Evolutionary conservation across 495 filamentous ascomycete genomes (phyloP), one percentile per base, ranked within the genome.

Genomic region (Chaetomidium leptoderma): DNA sequence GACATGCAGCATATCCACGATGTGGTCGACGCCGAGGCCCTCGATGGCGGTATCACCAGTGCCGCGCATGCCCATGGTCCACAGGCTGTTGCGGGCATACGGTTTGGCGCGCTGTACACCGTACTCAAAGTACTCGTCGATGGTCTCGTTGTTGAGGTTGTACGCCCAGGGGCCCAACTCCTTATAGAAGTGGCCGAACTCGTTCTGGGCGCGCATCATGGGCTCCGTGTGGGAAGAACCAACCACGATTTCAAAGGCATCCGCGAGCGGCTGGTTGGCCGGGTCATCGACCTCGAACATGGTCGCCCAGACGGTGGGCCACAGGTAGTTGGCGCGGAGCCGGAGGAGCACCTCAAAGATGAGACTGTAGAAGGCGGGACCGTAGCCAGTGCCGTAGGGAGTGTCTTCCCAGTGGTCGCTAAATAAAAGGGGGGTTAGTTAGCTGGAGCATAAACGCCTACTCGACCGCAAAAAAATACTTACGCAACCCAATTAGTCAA

Each of bases 1-100:
- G 7, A 76, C 75, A 53, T 83, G 75, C 6, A 89, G 74, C 54
- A 84, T 76, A 7, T 73, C 57, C 23, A 78, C 79, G 30, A 86
- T 84, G 46, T 80, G 75, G 45, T 86, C 74, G 53, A 77, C 67
- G 19, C 81, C 71, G 8, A 80, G 70, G 32, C 87, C 71, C 16
- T 72, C 70, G 27, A 82, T 80, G 23, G 80, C 78, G 4, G 79
- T 84, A 58, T 90, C 87, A 40, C 86, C 84, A 45, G 76, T 79
- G 0, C 87, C 87, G 35, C 87, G 78, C 85, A 90, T 91, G 24
- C 86, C 87, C 70, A 90, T 78, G 4, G 85, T 90, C 70, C 82
- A 84, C 26, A 86, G 67, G 49, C 73, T 76, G 59, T 80, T 82
- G 19, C 76, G 79, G 50, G 86, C 86, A 45, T 86, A 88, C 0